Evolutionary conservation across 2,329 filamentous ascomycete species (phyloP), one percentile per base, ranked within the genome.

Genomic region (Fusarium multiceps): DNA sequence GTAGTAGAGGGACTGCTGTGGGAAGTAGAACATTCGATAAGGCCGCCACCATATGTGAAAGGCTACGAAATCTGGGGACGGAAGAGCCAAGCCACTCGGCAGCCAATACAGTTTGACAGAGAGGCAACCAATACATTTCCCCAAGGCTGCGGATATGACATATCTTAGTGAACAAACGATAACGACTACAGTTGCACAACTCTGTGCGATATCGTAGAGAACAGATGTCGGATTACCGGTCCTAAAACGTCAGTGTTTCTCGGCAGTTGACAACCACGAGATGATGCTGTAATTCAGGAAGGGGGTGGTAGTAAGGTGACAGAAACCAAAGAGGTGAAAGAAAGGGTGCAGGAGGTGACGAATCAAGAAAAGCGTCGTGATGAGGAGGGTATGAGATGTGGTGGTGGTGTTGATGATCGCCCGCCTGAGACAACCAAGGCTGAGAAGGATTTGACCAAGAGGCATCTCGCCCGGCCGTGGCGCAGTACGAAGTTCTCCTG

Each of bases 361-460:
- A 73, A 69, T 73, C 50, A 65, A 59, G 55, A 63, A 73, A 62
- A 54, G 55, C 28, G 55, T 46, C 46, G 56, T 63, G 66, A 70
- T 66, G 46, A 69, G 59, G 55, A 63, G 68, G 71, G 69, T 62
- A 58, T 32, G 69, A 56, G 50, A 58, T 59, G 61, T 66, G 55
- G 48, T 66, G 57, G 72, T 62, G 59, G 66, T 71, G 50, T 65
- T 67, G 72, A 57, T 74, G 73, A 73, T 74, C 72, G 75, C 63
- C 71, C 71, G 69, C 65, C 68, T 75, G 69, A 75, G 73, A 75
- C 71, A 75, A 46, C 63, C 69, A 59, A 72, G 63, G 71, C 57
- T 63, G 62, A 70, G 62, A 53, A 63, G 60, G 57, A 65, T 55
- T 69, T 55, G 54, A 53, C 56, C 55, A 63, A 63, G 51, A 51